phyloP scores from a whole-genome alignment of 2,329 filamentous ascomycete genomes.

The Trichoderma sp. region DNA sequence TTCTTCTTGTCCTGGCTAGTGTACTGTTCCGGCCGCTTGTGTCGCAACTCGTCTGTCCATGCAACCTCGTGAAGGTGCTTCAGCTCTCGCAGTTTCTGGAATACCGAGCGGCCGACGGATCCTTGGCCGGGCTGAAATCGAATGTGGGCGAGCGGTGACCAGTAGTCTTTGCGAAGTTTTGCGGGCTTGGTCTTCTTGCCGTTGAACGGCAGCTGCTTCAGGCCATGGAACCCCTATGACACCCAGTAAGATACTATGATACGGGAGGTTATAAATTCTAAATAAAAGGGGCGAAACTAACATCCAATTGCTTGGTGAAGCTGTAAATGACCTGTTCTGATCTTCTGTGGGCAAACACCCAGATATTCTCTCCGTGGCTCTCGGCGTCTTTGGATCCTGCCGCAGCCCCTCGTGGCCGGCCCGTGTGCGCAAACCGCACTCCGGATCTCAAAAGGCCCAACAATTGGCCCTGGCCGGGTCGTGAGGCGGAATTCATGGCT shows the following conservation, averaged over 20 bases:
- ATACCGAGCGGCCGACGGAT: conserved; percentile 57
- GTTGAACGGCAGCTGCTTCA: conserved; percentile 62
- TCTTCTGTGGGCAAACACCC: conserved; percentile 51
- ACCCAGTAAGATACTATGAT: not conserved
- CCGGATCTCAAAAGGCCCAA: conserved; percentile 42
- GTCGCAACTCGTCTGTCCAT: conserved; percentile 53
- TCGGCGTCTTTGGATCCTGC: conserved; percentile 32
- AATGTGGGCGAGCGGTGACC: conserved; percentile 60
- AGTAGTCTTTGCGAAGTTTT: conserved; percentile 66
- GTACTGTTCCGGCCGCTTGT: conserved; percentile 38
- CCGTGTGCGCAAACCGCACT: conserved; percentile 39
- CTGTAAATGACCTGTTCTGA: conserved; percentile 55
- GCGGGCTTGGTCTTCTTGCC: conserved; percentile 65
- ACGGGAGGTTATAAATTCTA: too few relatives aligned
- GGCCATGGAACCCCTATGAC: conserved; percentile 41
- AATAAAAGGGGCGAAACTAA: conserved; percentile 31
- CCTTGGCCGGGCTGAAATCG: conserved; percentile 54
- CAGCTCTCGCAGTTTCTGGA: conserved; percentile 64
- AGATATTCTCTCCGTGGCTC: conserved; percentile 58
- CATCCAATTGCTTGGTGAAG: conserved; percentile 45
- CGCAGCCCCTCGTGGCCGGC: conserved; percentile 25
- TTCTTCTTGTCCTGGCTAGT: conserved; percentile 36
- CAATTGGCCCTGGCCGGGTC: conserved; percentile 42
- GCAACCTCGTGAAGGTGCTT: conserved; percentile 60
- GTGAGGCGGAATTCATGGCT: conserved; percentile 40